A percentile compares a stretch with the other conserved stretches of the same genome.
These are phyloP conservation scores for Parastagonospora avenae DNA, from an alignment of 2,329 filamentous ascomycete species.

Conservation along the genomic window DNA sequence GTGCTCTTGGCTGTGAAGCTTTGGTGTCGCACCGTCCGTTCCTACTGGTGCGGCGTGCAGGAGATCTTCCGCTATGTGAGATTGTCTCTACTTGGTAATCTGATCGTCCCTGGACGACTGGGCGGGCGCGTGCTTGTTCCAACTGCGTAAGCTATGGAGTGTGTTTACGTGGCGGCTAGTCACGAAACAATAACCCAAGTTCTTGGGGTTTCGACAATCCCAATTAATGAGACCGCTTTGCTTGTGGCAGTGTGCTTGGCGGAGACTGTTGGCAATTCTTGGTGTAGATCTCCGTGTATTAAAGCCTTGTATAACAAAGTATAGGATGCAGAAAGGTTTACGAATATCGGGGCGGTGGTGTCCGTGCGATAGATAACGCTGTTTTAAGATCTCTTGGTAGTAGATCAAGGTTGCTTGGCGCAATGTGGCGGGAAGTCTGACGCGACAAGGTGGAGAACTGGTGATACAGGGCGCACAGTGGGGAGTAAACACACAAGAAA, in stretches of 20 bases:
- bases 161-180: slow-evolving; percentile 28
- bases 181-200: slow-evolving; percentile 26
- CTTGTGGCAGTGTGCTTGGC: slow-evolving; percentile 35
- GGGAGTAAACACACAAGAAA: slow-evolving; percentile 1
- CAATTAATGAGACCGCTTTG: slow-evolving; percentile 14
- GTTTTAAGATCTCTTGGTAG: slow-evolving; percentile 31
- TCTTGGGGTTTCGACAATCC: slow-evolving; percentile 15
- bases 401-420: slow-evolving; percentile 30
- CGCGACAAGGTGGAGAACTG: slow-evolving; percentile 36
- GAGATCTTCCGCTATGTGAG: slow-evolving; percentile 22
- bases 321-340: slow-evolving; percentile 26
- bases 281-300: slow-evolving; percentile 25
- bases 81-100: slow-evolving; percentile 11
- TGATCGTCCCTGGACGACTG: slow-evolving; percentile 21
- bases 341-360: slow-evolving; percentile 24
- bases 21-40: slow-evolving; percentile 14
- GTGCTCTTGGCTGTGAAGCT: slow-evolving; percentile 25
- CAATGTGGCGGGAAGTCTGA: slow-evolving; percentile 23
- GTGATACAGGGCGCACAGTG: slow-evolving; percentile 20
- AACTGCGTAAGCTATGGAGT: slow-evolving; percentile 21
- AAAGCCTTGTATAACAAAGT: slow-evolving; percentile 21
- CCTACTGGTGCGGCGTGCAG: slow-evolving; percentile 23
- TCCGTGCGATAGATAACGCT: slow-evolving; percentile 22
- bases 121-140: slow-evolving; percentile 26
- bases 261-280: slow-evolving; percentile 13